Base-by-base conservation (phyloP, 352 stramenopile species). In the Aphanomyces euteiches region DNA sequence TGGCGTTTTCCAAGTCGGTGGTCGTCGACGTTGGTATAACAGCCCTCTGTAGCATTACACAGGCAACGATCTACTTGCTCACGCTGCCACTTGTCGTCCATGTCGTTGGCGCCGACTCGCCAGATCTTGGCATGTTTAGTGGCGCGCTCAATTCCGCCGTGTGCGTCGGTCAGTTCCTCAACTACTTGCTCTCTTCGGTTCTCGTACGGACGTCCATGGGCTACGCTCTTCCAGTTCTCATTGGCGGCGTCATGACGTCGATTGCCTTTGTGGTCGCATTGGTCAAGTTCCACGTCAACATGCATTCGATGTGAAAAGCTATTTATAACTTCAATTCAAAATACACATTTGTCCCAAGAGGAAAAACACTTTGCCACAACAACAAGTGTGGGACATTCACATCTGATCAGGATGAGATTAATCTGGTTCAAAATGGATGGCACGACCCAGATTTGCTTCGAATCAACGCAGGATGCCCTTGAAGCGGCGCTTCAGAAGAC, bases 131-230 rank as follows among this genome's bases (percentile, higher is more conserved):
- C n/a, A 88, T 92, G 78, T 90, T 88, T 59, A 82, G 89, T 12
- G 83, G 85, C 2, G 85, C 85, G 4, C 75, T 91, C 28, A 90
- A 90, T 73, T 93, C 83, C 50, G 80, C 85, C 58, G 90, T 89
- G 68, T 90, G 83, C 71, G 38, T 90, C 2, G 82, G 83, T 7
- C 85, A 93, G 47, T 59, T 90, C 40, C 75, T 93, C 50, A 90
- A 92, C 72, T 91, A 90, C 56, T 59, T 82, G 19, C 63, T 89
- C 37, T 79, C 79, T 4, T 77, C 83, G 40, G 79, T 73, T 17
- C 69, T 93, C 2, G 83, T 90, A 39, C 77, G 87, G 47, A 90
- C 83, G 3, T 76, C 76, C 56, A 70, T 91, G 19, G 85, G 83
- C 0, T 90, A 90, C 60, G 73, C 73, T 5, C 67, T 93, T 3